Evolutionary conservation across 192 early-diverging fungal species (phyloP).

Genomic region (Phlyctochytrium bullatum): DNA sequence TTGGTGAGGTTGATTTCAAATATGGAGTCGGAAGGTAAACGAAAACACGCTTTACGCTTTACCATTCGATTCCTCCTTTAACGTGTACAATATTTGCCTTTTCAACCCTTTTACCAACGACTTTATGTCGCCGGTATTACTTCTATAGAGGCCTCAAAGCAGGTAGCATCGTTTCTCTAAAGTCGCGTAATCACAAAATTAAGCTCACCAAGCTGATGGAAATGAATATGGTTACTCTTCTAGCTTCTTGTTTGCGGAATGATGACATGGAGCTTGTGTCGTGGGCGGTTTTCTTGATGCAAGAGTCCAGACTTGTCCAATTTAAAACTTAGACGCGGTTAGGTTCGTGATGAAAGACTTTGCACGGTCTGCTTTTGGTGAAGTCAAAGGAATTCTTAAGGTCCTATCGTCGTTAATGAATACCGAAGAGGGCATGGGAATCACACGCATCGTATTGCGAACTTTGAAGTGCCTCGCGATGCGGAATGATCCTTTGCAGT

Average conservation of each 20-base stretch:
- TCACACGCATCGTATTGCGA: slow-evolving; percentile 68
- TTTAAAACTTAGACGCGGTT: not conserved
- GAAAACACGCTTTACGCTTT: not conserved
- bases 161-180: slow-evolving; percentile 15
- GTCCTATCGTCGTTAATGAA: slow-evolving; percentile 57
- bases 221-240: slow-evolving; percentile 65
- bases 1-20: slow-evolving; percentile 67
- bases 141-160: slow-evolving; percentile 11
- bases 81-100: too few species aligned
- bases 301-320: slow-evolving; percentile 66
- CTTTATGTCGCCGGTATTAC: too few species aligned
- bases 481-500: slow-evolving; percentile 55
- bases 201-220: slow-evolving; percentile 44
- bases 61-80: too few species aligned
- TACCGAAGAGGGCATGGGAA: slow-evolving; percentile 56
- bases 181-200: slow-evolving; percentile 5
- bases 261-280: slow-evolving; percentile 76
- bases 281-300: slow-evolving; percentile 75
- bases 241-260: slow-evolving; percentile 66
- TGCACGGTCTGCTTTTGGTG: slow-evolving; percentile 54
- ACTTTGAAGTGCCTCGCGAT: slow-evolving; percentile 69
- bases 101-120: too few species aligned
- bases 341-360: slow-evolving; percentile 46
- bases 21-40: slow-evolving; percentile 41
- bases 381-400: slow-evolving; percentile 57